These are phyloP conservation scores for Diaporthe citriasiana DNA, from an alignment of 2,329 filamentous ascomycete species.

Conservation along the genomic window DNA sequence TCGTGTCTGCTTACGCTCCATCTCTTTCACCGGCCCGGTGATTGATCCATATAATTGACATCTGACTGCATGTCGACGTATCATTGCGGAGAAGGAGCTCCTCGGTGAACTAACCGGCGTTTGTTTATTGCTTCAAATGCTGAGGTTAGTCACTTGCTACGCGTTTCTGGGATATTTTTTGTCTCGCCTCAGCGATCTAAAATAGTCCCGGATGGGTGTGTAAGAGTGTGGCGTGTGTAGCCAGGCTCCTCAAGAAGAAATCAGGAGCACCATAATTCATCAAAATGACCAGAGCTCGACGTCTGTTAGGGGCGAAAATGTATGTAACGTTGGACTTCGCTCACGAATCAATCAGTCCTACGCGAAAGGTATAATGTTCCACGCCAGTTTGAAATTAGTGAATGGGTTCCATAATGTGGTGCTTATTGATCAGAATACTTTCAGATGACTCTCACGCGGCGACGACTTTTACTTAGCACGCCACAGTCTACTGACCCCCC, in stretches of 20 bases:
- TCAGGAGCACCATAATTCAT: neutral
- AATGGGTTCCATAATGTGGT: neutral
- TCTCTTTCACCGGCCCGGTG: constrained; percentile 11
- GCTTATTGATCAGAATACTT: neutral
- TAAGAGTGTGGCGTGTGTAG: neutral
- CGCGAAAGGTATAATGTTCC: neutral
- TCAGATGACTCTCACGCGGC: neutral
- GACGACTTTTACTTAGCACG: neutral
- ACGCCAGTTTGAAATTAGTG: neutral
- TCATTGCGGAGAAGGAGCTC: neutral
- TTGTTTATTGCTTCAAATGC: neutral
- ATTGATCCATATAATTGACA: constrained; percentile 6
- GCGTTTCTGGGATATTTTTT: neutral
- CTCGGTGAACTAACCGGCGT: neutral
- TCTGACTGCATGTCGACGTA: neutral
- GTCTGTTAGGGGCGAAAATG: neutral
- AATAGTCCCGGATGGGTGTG: neutral
- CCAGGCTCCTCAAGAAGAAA: neutral
- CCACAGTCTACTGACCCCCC: neutral
- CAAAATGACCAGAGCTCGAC: neutral
- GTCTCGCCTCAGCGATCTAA: neutral
- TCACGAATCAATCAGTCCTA: neutral
- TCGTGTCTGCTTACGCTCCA: constrained; percentile 8
- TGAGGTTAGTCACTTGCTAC: neutral
- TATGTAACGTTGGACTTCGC: neutral